phyloP scores from a whole-genome alignment of 2,329 filamentous ascomycete genomes.

The Salinomyces thailandicus region DNA sequence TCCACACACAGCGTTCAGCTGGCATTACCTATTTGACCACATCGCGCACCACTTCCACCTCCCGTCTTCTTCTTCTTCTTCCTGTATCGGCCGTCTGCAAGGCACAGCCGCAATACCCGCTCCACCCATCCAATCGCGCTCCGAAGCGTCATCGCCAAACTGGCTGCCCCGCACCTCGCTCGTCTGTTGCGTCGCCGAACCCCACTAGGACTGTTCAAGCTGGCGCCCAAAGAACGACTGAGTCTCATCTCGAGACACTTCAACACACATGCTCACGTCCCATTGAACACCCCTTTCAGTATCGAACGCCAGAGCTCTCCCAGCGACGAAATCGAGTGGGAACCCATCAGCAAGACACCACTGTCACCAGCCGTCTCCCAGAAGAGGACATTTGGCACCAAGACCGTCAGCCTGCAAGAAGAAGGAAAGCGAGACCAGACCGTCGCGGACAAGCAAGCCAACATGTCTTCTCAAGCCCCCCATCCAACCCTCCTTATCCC shows the following conservation, averaged over 20 bases:
- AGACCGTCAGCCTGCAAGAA: conserved; percentile 17
- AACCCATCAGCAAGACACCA: conserved; percentile 4
- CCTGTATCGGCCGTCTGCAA: not conserved
- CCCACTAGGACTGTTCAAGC: conserved; percentile 23
- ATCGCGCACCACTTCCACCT: not conserved
- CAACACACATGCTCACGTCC: conserved; percentile 43
- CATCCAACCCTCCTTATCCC: conserved; percentile 81
- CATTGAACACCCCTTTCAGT: conserved; percentile 54
- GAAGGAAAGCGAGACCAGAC: conserved; percentile 17
- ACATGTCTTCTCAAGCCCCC: conserved; percentile 48
- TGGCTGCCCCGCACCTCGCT: conserved; percentile 12
- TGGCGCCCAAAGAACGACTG: conserved; percentile 36
- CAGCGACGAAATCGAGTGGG: conserved; percentile 45
- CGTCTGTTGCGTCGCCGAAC: conserved; percentile 8
- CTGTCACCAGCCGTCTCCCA: conserved; percentile 13
- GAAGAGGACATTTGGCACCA: conserved; percentile 16
- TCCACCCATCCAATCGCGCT: not conserved
- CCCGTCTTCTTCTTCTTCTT: not conserved
- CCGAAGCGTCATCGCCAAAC: conserved; percentile 10
- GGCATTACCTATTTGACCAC: no score
- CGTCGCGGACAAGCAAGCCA: conserved; percentile 16
- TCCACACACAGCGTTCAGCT: no score
- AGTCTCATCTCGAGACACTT: conserved; percentile 52
- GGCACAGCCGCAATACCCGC: conserved; percentile 1
- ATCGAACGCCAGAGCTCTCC: conserved; percentile 44